These are phyloP conservation scores for Cryptosporidium viatorum DNA, from an alignment of 169 alveolate species.

Conservation along the genomic window DNA sequence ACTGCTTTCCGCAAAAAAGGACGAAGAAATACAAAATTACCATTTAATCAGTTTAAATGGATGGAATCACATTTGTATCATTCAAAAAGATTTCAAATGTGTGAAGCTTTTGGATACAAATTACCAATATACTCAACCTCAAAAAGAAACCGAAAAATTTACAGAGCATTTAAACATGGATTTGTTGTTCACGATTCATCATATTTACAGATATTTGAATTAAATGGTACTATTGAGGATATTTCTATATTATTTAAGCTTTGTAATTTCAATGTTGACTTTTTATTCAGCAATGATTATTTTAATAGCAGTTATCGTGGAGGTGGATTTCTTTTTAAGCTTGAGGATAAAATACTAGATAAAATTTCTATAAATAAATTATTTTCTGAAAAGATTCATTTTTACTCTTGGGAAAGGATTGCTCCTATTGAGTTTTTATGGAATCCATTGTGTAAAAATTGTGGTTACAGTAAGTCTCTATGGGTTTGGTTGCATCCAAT, in stretches of 20 bases:
- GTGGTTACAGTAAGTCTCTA: constrained; percentile 23
- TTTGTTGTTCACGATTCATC: constrained; percentile 65
- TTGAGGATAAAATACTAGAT: neutral
- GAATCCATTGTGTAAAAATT: constrained; percentile 30
- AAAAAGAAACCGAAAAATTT: constrained; percentile 54
- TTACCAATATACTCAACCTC: constrained; percentile 35
- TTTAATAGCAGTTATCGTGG: constrained; percentile 42
- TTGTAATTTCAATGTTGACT: constrained; percentile 25
- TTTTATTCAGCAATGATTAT: constrained; percentile 19
- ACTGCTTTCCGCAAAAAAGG: neutral
- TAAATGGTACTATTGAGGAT: constrained; percentile 10
- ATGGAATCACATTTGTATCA: constrained; percentile 59
- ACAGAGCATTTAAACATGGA: constrained; percentile 27
- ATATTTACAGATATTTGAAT: constrained; percentile 48
- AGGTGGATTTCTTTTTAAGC: constrained; percentile 36
- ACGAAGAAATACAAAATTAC: neutral
- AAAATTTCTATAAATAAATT: neutral
- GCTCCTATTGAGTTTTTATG: constrained; percentile 70
- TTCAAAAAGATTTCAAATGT: constrained; percentile 71
- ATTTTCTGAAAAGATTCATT: neutral
- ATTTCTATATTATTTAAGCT: constrained; percentile 30
- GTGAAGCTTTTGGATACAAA: constrained; percentile 70
- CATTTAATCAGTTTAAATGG: constrained; percentile 54
- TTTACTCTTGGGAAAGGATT: constrained; percentile 57
- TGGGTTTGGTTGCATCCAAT: constrained; percentile 74